phyloP scores from a whole-genome alignment of 331 rosid genomes.

The Rhamnella rubrinervis region DNA sequence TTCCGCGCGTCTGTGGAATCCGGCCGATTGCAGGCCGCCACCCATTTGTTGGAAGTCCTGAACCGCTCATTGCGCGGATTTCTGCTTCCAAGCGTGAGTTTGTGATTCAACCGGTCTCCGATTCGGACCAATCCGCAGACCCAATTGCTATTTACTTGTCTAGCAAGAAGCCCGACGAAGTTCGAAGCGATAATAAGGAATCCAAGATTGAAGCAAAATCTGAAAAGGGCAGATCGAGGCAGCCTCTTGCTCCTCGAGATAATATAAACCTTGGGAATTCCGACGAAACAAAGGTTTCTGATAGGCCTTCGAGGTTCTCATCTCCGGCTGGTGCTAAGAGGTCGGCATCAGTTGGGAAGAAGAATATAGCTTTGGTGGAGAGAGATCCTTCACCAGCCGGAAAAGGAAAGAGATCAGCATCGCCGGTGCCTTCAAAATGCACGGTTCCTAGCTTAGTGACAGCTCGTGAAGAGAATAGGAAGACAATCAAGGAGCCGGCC shows the following conservation, averaged over 20 bases:
- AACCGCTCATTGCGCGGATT: slow-evolving; percentile 62
- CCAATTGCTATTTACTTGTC: slow-evolving; percentile 61
- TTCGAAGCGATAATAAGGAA: slow-evolving; percentile 26
- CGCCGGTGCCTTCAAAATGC: slow-evolving; percentile 88
- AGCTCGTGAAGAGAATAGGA: slow-evolving; percentile 80
- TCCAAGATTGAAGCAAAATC: slow-evolving; percentile 27
- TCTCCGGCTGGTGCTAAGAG: slow-evolving; percentile 81
- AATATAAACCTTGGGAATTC: slow-evolving; percentile 35
- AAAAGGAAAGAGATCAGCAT: slow-evolving; percentile 74
- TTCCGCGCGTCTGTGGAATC: slow-evolving; percentile 62
- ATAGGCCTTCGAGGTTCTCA: slow-evolving; percentile 62
- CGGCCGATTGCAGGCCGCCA: slow-evolving; percentile 86
- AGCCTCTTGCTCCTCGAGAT: slow-evolving; percentile 69
- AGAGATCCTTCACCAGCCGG: slow-evolving; percentile 80
- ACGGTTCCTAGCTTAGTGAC: slow-evolving; percentile 79
- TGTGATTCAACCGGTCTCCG: slow-evolving; percentile 69
- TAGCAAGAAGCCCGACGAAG: slow-evolving; percentile 28
- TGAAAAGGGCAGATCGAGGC: slow-evolving; percentile 46
- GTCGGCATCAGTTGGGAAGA: slow-evolving; percentile 51
- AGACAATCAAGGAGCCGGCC: slow-evolving; percentile 57
- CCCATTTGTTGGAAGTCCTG: slow-evolving; percentile 66
- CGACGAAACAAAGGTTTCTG: slow-evolving; percentile 26
- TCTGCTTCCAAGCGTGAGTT: slow-evolving; percentile 57
- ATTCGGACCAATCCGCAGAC: slow-evolving; percentile 59
- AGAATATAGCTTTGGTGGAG: slow-evolving; percentile 35